Evolutionary conservation across 2,329 filamentous ascomycete species (phyloP), one percentile per base, ranked within the genome.

Genomic region (Botryotinia globosa): DNA sequence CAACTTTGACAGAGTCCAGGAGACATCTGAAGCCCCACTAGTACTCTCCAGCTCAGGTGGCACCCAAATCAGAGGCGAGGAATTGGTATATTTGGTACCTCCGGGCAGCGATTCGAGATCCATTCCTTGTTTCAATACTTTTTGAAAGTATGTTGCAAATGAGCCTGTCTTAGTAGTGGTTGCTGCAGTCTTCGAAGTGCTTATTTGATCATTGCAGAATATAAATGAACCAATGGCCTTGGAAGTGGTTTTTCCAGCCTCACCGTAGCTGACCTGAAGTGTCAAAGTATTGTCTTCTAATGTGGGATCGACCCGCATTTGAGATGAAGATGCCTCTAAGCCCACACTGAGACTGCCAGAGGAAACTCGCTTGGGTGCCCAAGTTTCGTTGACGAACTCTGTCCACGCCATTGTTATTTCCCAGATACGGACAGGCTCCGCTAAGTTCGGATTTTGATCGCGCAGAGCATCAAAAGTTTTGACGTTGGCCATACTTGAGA

Each of bases 301-400:
- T 1, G 37, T 42, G 16, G 59, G 59, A 42, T 42, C 59, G 16
- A 62, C 37, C 3, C 37, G 37, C 0, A 62, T 9, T n/a, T 62
- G 37, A 6, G 37, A n/a, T 29, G 59, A 42, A 5, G 59, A 62
- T 18, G 59, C 59, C 22, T 42, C 34, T n/a, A 62, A 18, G 4
- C 59, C 37, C 25, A 62, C 59, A 20, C 25, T 62, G 37, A 65
- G 42, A 65, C 42, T 65, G 9, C n/a, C 18, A 1, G 39, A 48
- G 10, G 63, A 65, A 32, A 48, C 44, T 1, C 29, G 20, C 29
- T 65, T 65, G 4, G 63, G n/a, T 14, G 63, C 7, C 63, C 63
- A 65, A 22, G 3, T 79, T 68, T 29, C 73, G 74, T 72, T 81
- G 78, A 54, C 73, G 45, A 3, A 81, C n/a, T 5, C 72, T 71